Conservation (phyloP, 2,329 filamentous ascomycete species). For the Chalaropsis ovoidea region DNA sequence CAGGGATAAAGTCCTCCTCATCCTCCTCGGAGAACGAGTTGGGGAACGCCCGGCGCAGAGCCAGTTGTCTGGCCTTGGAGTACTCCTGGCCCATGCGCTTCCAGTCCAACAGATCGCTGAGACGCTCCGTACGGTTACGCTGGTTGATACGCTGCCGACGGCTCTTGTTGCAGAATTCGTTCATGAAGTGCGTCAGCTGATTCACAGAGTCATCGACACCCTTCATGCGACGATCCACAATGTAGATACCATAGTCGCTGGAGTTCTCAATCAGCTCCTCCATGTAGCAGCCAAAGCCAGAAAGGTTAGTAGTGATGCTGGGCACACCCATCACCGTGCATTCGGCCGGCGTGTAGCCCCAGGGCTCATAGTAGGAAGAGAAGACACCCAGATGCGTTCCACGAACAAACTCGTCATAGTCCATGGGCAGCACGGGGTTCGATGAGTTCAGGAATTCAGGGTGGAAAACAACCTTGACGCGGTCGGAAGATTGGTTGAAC, state of each 20-base stretch:
- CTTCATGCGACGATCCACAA: conserved; percentile 90
- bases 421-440: conserved; percentile 87
- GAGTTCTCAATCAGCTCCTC: conserved; percentile 98
- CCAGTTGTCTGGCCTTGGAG: conserved; percentile 90
- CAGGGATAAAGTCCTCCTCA: conserved; percentile 82
- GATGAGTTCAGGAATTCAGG: conserved; percentile 94
- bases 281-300: conserved; percentile 98
- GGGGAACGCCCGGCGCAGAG: conserved; percentile 83
- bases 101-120: conserved; percentile 95
- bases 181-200: conserved; percentile 76
- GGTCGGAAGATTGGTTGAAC: conserved; percentile 89
- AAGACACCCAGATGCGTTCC: conserved; percentile 95
- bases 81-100: conserved; percentile 99
- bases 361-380: conserved; percentile 96
- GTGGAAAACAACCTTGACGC: conserved; percentile 96
- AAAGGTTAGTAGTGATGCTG: conserved; percentile 95
- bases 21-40: conserved; percentile 74
- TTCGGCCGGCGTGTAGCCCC: conserved; percentile 96
- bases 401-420: conserved; percentile 97
- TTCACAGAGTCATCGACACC: conserved; percentile 96
- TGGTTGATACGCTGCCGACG: conserved; percentile 97
- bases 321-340: conserved; percentile 99
- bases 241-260: conserved; percentile 96
- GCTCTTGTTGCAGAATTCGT: conserved; percentile 85
- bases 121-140: conserved; percentile 85